Conservation (phyloP, 352 stramenopile genomes). For the Phytophthora syringae region DNA sequence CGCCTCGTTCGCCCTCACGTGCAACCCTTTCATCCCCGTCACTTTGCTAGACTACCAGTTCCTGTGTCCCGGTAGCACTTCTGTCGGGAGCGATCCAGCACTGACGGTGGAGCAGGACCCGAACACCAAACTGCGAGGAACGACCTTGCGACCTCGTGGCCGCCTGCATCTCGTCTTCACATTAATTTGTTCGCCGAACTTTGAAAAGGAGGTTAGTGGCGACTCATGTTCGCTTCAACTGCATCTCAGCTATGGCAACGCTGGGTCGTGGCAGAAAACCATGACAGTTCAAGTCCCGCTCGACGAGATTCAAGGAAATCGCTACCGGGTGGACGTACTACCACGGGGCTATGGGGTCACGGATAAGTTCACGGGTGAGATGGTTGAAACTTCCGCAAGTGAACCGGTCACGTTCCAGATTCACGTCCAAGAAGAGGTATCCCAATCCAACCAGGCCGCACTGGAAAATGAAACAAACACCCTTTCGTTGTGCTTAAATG, state of each 20-base stretch:
- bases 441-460: constrained; percentile 8
- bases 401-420: constrained; percentile 65
- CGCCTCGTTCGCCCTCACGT: constrained; percentile 43
- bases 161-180: constrained; percentile 51
- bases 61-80: constrained; percentile 1
- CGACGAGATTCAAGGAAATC: constrained; percentile 28
- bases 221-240: constrained; percentile 28
- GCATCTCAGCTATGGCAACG: constrained; percentile 16
- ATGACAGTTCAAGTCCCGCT: constrained; percentile 41
- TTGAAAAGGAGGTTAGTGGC: constrained; percentile 15
- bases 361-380: constrained; percentile 5
- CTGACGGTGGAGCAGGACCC: constrained; percentile 41
- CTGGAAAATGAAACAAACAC: neutral
- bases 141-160: constrained; percentile 38
- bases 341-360: constrained; percentile 21
- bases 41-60: constrained; percentile 45
- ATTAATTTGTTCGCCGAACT: constrained; percentile 22
- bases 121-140: constrained; percentile 41
- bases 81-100: neutral
- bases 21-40: constrained; percentile 39
- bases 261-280: constrained; percentile 23
- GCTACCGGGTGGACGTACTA: constrained; percentile 53
- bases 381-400: constrained; percentile 24
- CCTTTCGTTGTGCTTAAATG: constrained; percentile 59
- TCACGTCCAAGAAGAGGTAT: constrained; percentile 36